These are phyloP conservation scores for Phytophthora quininea DNA, from an alignment of 352 stramenopile species.

Conservation along the genomic window DNA sequence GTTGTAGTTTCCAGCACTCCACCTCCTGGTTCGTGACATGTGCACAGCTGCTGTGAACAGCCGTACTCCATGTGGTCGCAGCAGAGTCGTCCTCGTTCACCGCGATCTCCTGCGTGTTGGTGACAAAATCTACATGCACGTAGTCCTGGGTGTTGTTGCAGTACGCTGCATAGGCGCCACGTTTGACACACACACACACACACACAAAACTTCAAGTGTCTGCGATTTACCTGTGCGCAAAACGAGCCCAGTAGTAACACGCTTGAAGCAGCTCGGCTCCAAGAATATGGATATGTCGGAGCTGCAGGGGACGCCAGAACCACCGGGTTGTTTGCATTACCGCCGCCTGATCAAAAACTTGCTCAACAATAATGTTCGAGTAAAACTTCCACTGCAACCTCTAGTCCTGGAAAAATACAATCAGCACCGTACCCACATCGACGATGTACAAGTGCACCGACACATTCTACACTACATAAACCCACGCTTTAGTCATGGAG, in stretches of 20 bases:
- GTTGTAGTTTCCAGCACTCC: neutral
- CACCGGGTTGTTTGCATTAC: neutral
- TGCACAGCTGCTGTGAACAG: conserved; percentile 25
- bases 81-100: conserved; percentile 32
- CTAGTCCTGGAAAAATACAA: no score
- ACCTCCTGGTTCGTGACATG: conserved; percentile 21
- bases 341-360: neutral
- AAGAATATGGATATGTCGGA: neutral
- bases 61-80: conserved; percentile 27
- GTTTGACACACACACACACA: neutral
- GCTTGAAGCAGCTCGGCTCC: neutral
- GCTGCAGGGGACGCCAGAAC: neutral
- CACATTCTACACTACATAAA: no score
- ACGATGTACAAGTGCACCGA: no score
- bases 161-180: neutral
- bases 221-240: neutral
- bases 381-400: no score
- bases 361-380: no score
- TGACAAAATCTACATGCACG: conserved; percentile 9
- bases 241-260: neutral
- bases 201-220: no score
- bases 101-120: conserved; percentile 32
- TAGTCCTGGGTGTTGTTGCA: conserved; percentile 14
- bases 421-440: no score
- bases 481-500: no score